Conservation (phyloP, 1,284 basidiomycete genomes). For the Marasmius sp. region DNA sequence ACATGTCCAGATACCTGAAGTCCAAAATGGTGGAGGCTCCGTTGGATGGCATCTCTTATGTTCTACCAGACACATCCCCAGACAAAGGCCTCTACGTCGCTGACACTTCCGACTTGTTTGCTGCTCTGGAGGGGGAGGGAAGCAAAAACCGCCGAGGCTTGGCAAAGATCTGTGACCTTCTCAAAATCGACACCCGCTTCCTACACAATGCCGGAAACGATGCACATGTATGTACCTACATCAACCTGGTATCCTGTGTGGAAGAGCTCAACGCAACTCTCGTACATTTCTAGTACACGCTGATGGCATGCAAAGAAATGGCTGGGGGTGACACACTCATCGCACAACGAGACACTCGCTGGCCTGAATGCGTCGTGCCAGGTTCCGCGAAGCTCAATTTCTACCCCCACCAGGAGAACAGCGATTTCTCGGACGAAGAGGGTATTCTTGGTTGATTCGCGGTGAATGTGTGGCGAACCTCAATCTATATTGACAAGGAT, state of each 20-base stretch:
- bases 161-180: conserved; percentile 56
- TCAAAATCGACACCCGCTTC: conserved; percentile 54
- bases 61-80: conserved; percentile 55
- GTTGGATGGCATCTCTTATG: conserved; percentile 49
- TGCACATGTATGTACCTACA: conserved; percentile 57
- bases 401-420: conserved; percentile 58
- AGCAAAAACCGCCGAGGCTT: conserved; percentile 53
- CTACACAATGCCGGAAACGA: conserved; percentile 88
- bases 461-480: not conserved
- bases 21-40: conserved; percentile 48
- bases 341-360: conserved; percentile 68
- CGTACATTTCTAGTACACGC: conserved; percentile 67
- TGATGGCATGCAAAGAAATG: conserved; percentile 54
- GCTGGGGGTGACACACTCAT: conserved; percentile 40
- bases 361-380: conserved; percentile 59
- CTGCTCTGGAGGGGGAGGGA: conserved; percentile 62
- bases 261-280: conserved; percentile 31
- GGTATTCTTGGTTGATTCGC: conserved; percentile 27
- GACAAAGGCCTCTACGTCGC: conserved; percentile 59
- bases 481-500: not conserved
- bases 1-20: conserved; percentile 48
- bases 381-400: conserved; percentile 57
- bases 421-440: conserved; percentile 58
- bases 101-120: conserved; percentile 74
- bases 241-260: not conserved